Base-by-base conservation (phyloP, 371 early-diverging fungal genomes). In the Mortierella sp. region DNA sequence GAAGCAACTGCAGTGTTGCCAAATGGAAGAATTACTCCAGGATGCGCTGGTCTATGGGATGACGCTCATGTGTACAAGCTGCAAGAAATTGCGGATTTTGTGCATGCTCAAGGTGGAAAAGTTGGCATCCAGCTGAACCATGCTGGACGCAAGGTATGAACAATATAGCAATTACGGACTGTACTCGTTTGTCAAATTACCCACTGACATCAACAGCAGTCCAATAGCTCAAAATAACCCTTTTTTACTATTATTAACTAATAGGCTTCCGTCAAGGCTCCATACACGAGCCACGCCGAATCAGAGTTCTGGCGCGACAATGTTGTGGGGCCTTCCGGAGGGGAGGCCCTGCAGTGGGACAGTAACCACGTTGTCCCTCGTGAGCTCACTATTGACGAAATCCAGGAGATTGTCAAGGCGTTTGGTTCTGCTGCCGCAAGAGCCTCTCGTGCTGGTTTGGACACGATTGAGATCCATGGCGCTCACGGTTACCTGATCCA, bases 241-340 rank as follows among this genome's bases (percentile, higher is more conserved):
- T 40, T 11, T 11, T 26, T 4, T n/a, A 60, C 5, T 18, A 45
- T 24, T n/a, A 28, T 69, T 59, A 43, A 11, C 6, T 88, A 87
- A 43, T 49, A 77, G 73, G 83, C 93, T 1, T 91, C 90, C 16
- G 88, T 86, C 35, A 79, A 83, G 37, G 85, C 93, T 0, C 68
- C 84, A 2, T 80, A 85, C 6, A 40, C 78, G n/a, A 45, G 84
- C 3, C 54, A 84, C 0, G 59, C 58, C 3, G 88, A 86, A 54
- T 86, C 90, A 32, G 92, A 92, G 28, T 96, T 95, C 8, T 95
- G 96, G 96, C 88, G 90, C 6, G 86, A 92, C 16, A 87, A 93
- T 72, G 92, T 95, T 9, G 86, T 90, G 11, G 95, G 88, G 0
- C 94, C 97, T 14, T 88, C 90, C 9, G 88, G 92, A 16, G 74